phyloP scores from a whole-genome alignment of 2,329 filamentous ascomycete genomes.

The Fusarium annulatum region DNA sequence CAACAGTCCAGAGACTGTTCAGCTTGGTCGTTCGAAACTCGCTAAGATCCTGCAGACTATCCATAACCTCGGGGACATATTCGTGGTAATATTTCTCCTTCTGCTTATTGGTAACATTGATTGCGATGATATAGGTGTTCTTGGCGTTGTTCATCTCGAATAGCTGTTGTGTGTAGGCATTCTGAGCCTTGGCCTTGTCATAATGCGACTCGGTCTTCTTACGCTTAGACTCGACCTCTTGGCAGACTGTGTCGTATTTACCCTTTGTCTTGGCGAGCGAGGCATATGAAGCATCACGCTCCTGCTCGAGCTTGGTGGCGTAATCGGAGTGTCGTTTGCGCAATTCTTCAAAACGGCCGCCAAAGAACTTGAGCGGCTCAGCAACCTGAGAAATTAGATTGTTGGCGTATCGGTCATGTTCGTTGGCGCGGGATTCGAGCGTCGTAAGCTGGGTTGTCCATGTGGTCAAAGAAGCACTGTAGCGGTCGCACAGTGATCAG shows the following conservation, averaged over 20 bases:
- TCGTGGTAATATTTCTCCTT: slow-evolving; percentile 98
- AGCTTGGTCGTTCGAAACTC: slow-evolving; percentile 87
- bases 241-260: slow-evolving; percentile 92
- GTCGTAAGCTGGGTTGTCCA: slow-evolving; percentile 95
- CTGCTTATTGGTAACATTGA: slow-evolving; percentile 97
- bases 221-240: slow-evolving; percentile 92
- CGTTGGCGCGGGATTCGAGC: slow-evolving; percentile 85
- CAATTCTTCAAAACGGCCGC: slow-evolving; percentile 84
- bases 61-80: slow-evolving; percentile 92
- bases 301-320: slow-evolving; percentile 86
- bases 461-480: slow-evolving; percentile 90
- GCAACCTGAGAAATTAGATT: slow-evolving; percentile 84
- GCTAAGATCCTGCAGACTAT: slow-evolving; percentile 92
- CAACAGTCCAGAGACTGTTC: slow-evolving; percentile 86
- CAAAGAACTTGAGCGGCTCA: slow-evolving; percentile 83
- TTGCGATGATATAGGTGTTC: slow-evolving; percentile 96
- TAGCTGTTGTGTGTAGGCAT: slow-evolving; percentile 90
- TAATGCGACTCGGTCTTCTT: slow-evolving; percentile 97
- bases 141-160: slow-evolving; percentile 97
- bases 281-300: slow-evolving; percentile 84
- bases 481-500: slow-evolving; percentile 37
- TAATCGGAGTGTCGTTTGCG: slow-evolving; percentile 92
- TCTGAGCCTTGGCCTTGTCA: slow-evolving; percentile 92
- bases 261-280: slow-evolving; percentile 91
- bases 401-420: slow-evolving; percentile 86